phyloP scores from a whole-genome alignment of 345 rosid species.

The Camelina sativa region DNA sequence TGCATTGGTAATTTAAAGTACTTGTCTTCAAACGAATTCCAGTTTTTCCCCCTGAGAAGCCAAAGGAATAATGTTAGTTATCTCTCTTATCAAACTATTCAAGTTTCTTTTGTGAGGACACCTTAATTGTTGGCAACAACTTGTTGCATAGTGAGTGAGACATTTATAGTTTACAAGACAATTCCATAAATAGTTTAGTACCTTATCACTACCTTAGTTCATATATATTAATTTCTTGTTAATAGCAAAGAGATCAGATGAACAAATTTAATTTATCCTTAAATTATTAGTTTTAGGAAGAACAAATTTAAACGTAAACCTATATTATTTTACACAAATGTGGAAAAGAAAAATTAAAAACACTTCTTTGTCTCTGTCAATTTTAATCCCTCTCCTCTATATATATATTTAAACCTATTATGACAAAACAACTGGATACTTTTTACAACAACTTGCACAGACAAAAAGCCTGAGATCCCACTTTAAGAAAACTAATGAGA shows the following conservation, averaged over 20 bases:
- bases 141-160: no score
- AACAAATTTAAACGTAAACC: slow-evolving; percentile 30
- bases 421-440: slow-evolving; percentile 43
- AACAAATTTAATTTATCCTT: neutral
- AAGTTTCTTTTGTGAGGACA: no score
- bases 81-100: no score
- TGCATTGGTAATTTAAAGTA: no score
- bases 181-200: no score
- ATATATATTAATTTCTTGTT: no score
- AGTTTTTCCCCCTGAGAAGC: no score
- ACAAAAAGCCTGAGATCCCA: slow-evolving; percentile 37
- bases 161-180: no score
- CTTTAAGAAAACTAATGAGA: slow-evolving; percentile 49
- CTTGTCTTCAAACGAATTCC: no score
- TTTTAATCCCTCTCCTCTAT: slow-evolving; percentile 1
- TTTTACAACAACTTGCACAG: slow-evolving; percentile 45
- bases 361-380: slow-evolving; percentile 21
- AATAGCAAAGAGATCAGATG: neutral
- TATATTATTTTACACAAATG: slow-evolving; percentile 44
- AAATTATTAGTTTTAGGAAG: neutral
- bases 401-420: slow-evolving; percentile 35
- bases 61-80: no score
- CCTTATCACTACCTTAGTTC: no score
- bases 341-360: slow-evolving; percentile 9
- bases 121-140: no score